These are phyloP conservation scores for Diplodia seriata DNA, from an alignment of 2,329 filamentous ascomycete genomes.

Conservation along the genomic window DNA sequence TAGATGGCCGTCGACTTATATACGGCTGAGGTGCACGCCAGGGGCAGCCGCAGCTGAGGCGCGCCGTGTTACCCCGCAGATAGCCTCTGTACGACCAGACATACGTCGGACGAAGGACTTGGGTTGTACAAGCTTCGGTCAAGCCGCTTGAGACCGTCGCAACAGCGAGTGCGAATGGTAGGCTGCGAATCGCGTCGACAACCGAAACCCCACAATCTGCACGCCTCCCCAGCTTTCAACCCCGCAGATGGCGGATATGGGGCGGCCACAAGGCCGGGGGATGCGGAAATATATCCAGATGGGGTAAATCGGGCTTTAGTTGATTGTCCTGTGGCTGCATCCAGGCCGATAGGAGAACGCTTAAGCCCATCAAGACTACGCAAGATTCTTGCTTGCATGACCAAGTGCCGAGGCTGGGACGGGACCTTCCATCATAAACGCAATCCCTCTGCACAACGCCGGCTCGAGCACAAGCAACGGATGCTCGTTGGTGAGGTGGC, in stretches of 20 bases:
- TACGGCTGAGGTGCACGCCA: background rate
- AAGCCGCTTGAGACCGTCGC: background rate
- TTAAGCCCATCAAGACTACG: constrained; percentile 23
- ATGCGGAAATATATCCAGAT: constrained; percentile 7
- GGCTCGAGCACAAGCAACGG: no score
- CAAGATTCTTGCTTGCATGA: constrained; percentile 7
- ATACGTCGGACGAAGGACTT: constrained; percentile 14
- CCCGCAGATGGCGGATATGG: constrained; percentile 16
- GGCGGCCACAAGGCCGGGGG: background rate
- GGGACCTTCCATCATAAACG: constrained; percentile 3
- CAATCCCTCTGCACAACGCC: background rate
- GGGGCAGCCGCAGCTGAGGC: constrained; percentile 11
- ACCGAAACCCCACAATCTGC: constrained; percentile 5
- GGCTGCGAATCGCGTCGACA: constrained; percentile 4
- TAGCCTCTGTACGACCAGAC: background rate
- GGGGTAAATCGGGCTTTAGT: background rate
- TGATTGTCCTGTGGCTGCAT: constrained; percentile 4
- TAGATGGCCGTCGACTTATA: constrained; percentile 11
- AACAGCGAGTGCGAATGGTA: background rate
- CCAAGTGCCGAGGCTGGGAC: constrained; percentile 18
- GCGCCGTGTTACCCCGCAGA: constrained; percentile 16
- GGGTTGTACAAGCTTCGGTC: constrained; percentile 13
- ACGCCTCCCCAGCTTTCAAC: constrained; percentile 21
- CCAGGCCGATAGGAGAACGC: background rate
- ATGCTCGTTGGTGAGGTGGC: no score